Evolutionary conservation across 768 basidiomycete genomes (phyloP), one percentile per base, ranked within the genome.

Genomic region (Obba rivulosa): DNA sequence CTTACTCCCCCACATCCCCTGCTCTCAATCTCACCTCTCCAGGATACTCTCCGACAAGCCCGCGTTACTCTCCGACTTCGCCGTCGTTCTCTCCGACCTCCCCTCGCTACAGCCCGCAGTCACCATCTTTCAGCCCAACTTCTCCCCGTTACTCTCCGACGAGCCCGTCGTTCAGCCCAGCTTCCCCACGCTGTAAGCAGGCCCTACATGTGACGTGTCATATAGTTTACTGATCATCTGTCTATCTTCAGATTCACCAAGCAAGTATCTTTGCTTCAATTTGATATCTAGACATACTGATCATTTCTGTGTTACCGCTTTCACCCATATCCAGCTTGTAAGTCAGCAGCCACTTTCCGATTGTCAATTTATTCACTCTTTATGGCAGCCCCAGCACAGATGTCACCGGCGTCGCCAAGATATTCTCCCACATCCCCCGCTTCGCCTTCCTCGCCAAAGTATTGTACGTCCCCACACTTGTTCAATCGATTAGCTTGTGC

Each of bases 371-470:
- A 46, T 51, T 52, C 40, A 48, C 51, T 25, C 40, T 51, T 46
- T 45, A 9, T 9, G 22, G 7, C 58, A 86, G 86, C 88, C 4
- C 87, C 89, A 28, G 78, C 81, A 20, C 84, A 88, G 47, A 78
- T 87, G 73, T 93, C 92, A 8, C 92, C 92, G 0, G 82, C 92
- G 3, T 93, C 91, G 24, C 92, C 92, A 7, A 89, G 85, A 59
- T 96, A 93, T 66, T 93, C 91, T 10, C 94, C 94, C 2, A 92
- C 94, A 0, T 94, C 92, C 3, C 94, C 94, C n/a, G 80, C 85
- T 8, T 92, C 90, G 2, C 93, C 93, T 0, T 79, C 93, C 2
- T 94, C 92, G 31, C 94, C 94, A 47, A 89, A 87, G 78, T 92
- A 91, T 65, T 92, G 90, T 91, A 68, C 55, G 88, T 74, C 4